Percentiles rank a stretch among this genome's conserved stretches.
These are phyloP conservation scores for Solanum piurae DNA, from an alignment of 257 asterid genomes.

Conservation along the genomic window DNA sequence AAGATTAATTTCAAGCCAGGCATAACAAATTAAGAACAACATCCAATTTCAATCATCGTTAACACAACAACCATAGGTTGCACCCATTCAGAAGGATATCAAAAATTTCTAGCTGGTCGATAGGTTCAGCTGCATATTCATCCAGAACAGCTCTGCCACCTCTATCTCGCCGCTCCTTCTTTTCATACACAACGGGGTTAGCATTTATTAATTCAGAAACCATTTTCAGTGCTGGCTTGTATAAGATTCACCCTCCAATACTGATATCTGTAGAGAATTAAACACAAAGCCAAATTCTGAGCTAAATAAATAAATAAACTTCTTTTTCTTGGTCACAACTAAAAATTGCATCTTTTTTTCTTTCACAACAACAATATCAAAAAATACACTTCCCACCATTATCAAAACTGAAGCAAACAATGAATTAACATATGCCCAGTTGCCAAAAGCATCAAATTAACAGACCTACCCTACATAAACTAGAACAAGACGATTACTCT, in stretches of 20 bases:
- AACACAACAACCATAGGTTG: neutral
- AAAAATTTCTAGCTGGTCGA: constrained; percentile 74
- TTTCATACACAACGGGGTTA: constrained; percentile 67
- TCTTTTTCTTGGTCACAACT: neutral
- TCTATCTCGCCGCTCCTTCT: constrained; percentile 66
- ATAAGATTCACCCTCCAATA: neutral
- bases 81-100: constrained; percentile 55
- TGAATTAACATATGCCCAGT: neutral
- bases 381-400: neutral
- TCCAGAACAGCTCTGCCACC: constrained; percentile 29
- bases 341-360: neutral
- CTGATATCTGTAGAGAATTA: neutral
- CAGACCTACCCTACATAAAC: neutral
- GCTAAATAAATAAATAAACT: neutral
- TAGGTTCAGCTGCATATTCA: constrained; percentile 55
- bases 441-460: neutral
- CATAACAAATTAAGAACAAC: neutral
- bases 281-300: neutral
- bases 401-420: neutral
- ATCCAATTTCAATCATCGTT: neutral
- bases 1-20: neutral
- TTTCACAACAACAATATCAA: neutral
- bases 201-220: constrained; percentile 65
- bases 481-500: neutral
- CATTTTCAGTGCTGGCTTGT: constrained; percentile 21